A percentile compares a stretch with the other conserved stretches of the same genome.
These are phyloP conservation scores for Mariannaea sp. DNA, from an alignment of 2,329 filamentous ascomycete species.

Conservation along the genomic window DNA sequence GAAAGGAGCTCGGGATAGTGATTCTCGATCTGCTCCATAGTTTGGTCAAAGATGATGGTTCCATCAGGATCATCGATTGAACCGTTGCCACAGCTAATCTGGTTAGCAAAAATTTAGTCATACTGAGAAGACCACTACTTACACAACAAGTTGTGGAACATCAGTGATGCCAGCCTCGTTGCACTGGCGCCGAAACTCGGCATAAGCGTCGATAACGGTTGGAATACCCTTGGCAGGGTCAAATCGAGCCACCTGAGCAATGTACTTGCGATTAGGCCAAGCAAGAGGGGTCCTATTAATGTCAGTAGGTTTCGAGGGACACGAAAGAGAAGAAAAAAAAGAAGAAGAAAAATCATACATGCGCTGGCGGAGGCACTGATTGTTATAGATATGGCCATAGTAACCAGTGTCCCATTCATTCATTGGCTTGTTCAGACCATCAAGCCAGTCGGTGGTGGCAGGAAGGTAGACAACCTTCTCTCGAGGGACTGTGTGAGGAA, in stretches of 20 bases:
- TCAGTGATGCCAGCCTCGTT: slow-evolving; percentile 56
- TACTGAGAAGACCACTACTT: slow-evolving; percentile 31
- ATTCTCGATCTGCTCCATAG: slow-evolving; percentile 68
- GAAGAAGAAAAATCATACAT: no score
- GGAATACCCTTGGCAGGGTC: slow-evolving; percentile 84
- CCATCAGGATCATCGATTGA: slow-evolving; percentile 83
- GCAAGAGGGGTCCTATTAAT: slow-evolving; percentile 52
- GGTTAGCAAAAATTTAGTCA: slow-evolving; percentile 5
- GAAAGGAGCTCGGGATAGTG: slow-evolving; percentile 64
- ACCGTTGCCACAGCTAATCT: slow-evolving; percentile 68
- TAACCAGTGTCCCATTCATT: slow-evolving; percentile 72
- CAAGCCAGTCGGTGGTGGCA: slow-evolving; percentile 82
- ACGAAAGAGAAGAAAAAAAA: background rate
- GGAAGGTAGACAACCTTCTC: slow-evolving; percentile 76
- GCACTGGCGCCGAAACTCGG: slow-evolving; percentile 68
- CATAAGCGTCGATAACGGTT: slow-evolving; percentile 76
- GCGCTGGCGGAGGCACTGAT: slow-evolving; percentile 61
- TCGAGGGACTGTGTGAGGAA: slow-evolving; percentile 68
- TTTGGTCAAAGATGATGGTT: slow-evolving; percentile 71
- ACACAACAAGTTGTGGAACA: slow-evolving; percentile 73
- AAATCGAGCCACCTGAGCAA: slow-evolving; percentile 80
- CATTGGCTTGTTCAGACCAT: slow-evolving; percentile 79
- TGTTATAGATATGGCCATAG: slow-evolving; percentile 76
- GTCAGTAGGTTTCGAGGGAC: slow-evolving; percentile 10
- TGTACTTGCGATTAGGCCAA: slow-evolving; percentile 69